Conservation (phyloP, 1,284 basidiomycete species). For the Fomitopsis schrenkii region DNA sequence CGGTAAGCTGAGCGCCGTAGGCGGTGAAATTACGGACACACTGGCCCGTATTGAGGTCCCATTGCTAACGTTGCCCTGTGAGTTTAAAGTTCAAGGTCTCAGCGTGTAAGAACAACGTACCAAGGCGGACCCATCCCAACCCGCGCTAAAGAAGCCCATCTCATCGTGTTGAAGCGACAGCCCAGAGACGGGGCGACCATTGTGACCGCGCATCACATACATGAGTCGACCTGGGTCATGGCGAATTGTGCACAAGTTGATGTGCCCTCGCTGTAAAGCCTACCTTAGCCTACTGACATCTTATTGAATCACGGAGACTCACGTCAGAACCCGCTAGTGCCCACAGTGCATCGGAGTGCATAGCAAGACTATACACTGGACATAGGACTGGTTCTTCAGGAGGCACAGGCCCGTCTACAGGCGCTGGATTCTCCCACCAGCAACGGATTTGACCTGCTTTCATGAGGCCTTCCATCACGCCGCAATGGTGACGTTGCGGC, state of each 20-base stretch:
- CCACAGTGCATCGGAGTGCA: slow-evolving; percentile 92
- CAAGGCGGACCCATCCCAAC: slow-evolving; percentile 90
- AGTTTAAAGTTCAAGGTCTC: background rate
- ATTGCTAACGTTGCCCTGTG: slow-evolving; percentile 60
- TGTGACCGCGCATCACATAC: slow-evolving; percentile 73
- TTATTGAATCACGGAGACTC: slow-evolving; percentile 24
- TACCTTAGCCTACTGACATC: background rate
- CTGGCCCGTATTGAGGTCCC: slow-evolving; percentile 95
- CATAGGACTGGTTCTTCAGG: slow-evolving; percentile 50
- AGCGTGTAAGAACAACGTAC: slow-evolving; percentile 43
- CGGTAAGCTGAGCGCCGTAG: slow-evolving; percentile 86
- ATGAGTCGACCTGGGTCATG: slow-evolving; percentile 85
- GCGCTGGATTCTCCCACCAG: slow-evolving; percentile 84
- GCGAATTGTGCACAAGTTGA: slow-evolving; percentile 90
- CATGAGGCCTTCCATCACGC: slow-evolving; percentile 88
- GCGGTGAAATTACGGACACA: slow-evolving; percentile 74
- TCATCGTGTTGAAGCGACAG: slow-evolving; percentile 80
- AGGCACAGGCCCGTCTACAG: slow-evolving; percentile 22
- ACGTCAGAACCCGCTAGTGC: slow-evolving; percentile 82
- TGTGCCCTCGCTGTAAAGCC: slow-evolving; percentile 63
- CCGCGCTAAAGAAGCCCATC: slow-evolving; percentile 84
- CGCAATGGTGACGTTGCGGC: slow-evolving; percentile 85
- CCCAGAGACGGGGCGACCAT: slow-evolving; percentile 76
- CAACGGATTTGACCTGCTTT: slow-evolving; percentile 84
- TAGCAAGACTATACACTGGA: slow-evolving; percentile 83